Evolutionary conservation across 257 asterid genomes (phyloP), one percentile per base, ranked within the genome.

Genomic region (Henckelia pumila): DNA sequence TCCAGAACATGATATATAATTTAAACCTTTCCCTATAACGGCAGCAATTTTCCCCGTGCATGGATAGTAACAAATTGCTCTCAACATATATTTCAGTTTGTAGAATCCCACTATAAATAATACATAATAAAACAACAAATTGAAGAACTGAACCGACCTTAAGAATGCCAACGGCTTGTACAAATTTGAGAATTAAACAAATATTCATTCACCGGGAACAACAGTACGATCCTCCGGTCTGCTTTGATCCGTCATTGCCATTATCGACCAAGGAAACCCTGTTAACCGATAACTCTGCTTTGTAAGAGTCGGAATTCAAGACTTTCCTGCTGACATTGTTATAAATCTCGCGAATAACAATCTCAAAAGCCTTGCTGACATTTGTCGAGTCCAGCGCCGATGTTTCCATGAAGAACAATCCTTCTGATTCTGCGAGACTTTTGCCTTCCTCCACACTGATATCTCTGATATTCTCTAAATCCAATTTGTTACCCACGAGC

Each of bases 381-480:
- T 69, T 69, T 8, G 67, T 69, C 11, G 73, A 69, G 30, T 69
- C 73, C 40, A 69, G 32, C 1, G 73, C 73, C 1, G 73, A 69
- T 59, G 73, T 69, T 59, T 69, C 73, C 73, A 69, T 69, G 58
- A 69, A 69, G 29, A 69, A 69, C 67, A 69, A 49, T 10, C 73
- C 73, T 58, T 69, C 60, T 19, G 58, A 32, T 40, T 69, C 73
- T 40, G 73, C 73, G 9, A 69, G 37, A 61, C 61, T 69, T 29
- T 44, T 69, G 24, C 73, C 73, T 50, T 69, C 73, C 33, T 69
- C 73, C 8, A 69, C 73, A 44, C 73, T 69, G 50, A 69, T 66
- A 3, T 55, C 73, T 26, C 73, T 69, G 26, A 69, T 59, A 50
- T 59, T 47, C 5, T 59, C 67, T 29, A 69, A 50, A 69, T 44